Evolutionary conservation across 177 flowering plant species (phyloP).

Genomic region (Vitis hybrid): DNA sequence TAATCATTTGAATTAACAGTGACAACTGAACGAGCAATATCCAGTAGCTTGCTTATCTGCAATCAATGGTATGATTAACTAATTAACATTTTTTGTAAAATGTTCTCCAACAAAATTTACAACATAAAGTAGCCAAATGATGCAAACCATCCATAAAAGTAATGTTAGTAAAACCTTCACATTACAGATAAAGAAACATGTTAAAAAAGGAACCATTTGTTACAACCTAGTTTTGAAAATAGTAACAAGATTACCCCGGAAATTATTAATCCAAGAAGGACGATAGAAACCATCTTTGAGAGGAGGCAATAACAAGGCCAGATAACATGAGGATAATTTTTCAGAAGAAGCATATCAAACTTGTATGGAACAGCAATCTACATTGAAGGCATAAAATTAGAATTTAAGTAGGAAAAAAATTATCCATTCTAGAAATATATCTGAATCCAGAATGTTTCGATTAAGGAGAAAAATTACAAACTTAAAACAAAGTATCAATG

Average conservation of each 20-base stretch:
- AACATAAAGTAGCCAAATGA: neutral
- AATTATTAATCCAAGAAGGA: too few species aligned
- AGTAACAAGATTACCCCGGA: too few species aligned
- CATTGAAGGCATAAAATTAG: neutral
- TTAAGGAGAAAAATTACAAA: neutral
- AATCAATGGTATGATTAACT: conserved; percentile 9
- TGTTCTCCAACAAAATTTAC: neutral
- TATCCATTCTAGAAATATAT: neutral
- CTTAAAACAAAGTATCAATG: neutral
- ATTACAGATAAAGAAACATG: too few species aligned
- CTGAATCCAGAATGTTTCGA: neutral
- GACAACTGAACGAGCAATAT: conserved; percentile 73
- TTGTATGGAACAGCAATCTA: too few species aligned
- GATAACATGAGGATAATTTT: too few species aligned
- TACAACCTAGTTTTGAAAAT: too few species aligned
- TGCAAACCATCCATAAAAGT: neutral
- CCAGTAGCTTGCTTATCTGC: conserved; percentile 85
- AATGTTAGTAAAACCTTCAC: too few species aligned
- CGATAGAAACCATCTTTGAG: too few species aligned
- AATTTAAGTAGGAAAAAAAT: neutral
- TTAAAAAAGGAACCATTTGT: too few species aligned
- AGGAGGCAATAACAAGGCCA: too few species aligned
- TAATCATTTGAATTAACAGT: conserved; percentile 58
- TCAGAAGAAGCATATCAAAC: too few species aligned
- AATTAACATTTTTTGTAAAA: neutral